A percentile compares a stretch with the other conserved stretches of the same genome.
Evolutionary conservation across 2,329 filamentous ascomycete genomes (phyloP).

Genomic region (Lachnellula occidentalis): DNA sequence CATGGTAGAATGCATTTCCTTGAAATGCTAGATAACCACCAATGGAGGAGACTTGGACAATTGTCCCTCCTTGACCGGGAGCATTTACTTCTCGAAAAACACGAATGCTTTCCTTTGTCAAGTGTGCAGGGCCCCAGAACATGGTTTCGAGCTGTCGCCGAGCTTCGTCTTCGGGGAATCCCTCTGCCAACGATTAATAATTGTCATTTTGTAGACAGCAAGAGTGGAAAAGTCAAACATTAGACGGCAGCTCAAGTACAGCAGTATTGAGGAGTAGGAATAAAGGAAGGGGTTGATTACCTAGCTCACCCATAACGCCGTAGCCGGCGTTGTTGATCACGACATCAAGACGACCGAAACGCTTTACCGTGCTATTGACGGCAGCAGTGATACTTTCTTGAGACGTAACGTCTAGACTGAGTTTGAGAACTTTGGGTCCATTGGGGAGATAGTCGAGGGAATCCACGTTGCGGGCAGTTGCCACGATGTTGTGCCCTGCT

Average conservation of each 20-base stretch:
- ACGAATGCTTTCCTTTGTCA: conserved; percentile 4
- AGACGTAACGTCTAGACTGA: conserved; percentile 43
- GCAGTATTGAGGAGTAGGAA: too few species aligned
- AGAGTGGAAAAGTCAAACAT: too few species aligned
- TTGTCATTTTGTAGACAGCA: too few species aligned
- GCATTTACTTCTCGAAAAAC: conserved; percentile 10
- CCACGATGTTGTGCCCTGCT: conserved; percentile 37
- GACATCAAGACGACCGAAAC: conserved; percentile 44
- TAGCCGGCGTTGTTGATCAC: conserved; percentile 57
- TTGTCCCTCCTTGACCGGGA: conserved; percentile 27
- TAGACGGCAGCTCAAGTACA: too few species aligned
- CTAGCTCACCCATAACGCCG: neutral
- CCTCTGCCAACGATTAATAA: neutral
- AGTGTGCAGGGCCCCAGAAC: conserved; percentile 8
- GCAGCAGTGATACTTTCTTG: conserved; percentile 32
- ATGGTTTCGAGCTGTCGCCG: neutral
- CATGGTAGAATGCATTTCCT: conserved; percentile 34
- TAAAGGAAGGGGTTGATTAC: neutral
- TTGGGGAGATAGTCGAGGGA: conserved; percentile 36
- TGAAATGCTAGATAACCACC: conserved; percentile 32
- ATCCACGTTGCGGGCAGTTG: conserved; percentile 41
- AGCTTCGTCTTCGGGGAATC: neutral
- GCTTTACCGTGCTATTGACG: conserved; percentile 31
- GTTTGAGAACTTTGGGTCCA: conserved; percentile 35
- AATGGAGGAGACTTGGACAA: conserved; percentile 36